Conservation (phyloP, 2,329 filamentous ascomycete species). For the Fusarium haematococcum region DNA sequence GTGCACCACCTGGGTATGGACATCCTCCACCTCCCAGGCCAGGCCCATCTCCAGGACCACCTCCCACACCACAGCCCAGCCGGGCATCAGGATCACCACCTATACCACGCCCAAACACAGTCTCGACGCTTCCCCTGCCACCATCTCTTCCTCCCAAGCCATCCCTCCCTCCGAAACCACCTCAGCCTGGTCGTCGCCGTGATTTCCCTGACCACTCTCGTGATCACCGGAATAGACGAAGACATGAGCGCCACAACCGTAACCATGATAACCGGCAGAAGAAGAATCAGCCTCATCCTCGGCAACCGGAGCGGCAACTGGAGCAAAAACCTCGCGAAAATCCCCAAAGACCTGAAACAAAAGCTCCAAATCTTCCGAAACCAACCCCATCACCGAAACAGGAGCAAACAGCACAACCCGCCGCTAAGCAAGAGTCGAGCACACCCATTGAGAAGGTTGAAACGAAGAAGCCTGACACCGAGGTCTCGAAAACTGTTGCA, state of each 20-base stretch:
- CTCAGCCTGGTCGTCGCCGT: constrained; percentile 38
- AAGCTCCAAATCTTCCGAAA: constrained; percentile 31
- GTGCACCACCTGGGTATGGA: constrained; percentile 32
- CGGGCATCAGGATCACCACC: constrained; percentile 29
- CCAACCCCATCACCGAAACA: constrained; percentile 30
- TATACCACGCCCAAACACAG: constrained; percentile 28
- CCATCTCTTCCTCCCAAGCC: constrained; percentile 51
- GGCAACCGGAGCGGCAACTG: constrained; percentile 36
- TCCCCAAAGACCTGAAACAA: constrained; percentile 19
- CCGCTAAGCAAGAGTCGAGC: constrained; percentile 14
- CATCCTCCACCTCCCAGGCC: constrained; percentile 27
- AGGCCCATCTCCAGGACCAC: constrained; percentile 26
- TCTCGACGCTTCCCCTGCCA: constrained; percentile 29
- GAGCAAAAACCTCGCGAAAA: constrained; percentile 44
- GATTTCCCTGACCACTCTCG: constrained; percentile 44
- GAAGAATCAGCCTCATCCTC: constrained; percentile 37
- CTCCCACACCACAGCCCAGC: constrained; percentile 22
- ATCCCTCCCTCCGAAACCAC: constrained; percentile 48
- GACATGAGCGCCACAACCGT: constrained; percentile 48
- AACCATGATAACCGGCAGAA: constrained; percentile 46
- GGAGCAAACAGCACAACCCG: constrained; percentile 41
- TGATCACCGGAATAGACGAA: constrained; percentile 48
- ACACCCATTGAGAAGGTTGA: constrained; percentile 9
- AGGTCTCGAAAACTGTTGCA: constrained; percentile 9
- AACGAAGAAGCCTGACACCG: constrained; percentile 19